Conservation (phyloP, 1,284 basidiomycete genomes). For the Irpex lacteus region DNA sequence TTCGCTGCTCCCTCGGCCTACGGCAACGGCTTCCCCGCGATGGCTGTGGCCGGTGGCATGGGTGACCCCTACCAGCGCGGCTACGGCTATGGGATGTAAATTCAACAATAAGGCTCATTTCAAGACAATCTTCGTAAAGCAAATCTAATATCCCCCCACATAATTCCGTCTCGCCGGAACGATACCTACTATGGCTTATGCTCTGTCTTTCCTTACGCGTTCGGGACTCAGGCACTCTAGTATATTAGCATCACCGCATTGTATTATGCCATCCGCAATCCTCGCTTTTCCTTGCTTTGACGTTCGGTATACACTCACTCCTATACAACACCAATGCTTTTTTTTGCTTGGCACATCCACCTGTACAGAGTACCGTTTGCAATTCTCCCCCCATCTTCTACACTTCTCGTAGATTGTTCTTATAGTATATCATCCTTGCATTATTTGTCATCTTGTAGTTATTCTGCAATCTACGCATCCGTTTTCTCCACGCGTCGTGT, state of each 20-base stretch:
- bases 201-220: constrained; percentile 32
- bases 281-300: constrained; percentile 37
- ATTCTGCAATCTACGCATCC: constrained; percentile 40
- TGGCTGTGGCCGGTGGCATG: constrained; percentile 49
- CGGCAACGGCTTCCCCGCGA: constrained; percentile 42
- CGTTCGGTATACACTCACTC: constrained; percentile 18
- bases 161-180: constrained; percentile 26
- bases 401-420: constrained; percentile 33
- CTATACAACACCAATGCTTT: constrained; percentile 17
- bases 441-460: constrained; percentile 67
- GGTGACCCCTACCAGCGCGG: constrained; percentile 73
- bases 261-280: constrained; percentile 66
- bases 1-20: constrained; percentile 58
- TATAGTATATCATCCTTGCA: constrained; percentile 50
- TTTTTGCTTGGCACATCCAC: constrained; percentile 32
- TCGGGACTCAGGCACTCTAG: constrained; percentile 26
- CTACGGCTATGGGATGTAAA: constrained; percentile 79
- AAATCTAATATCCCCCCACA: constrained; percentile 19
- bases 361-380: constrained; percentile 37
- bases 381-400: constrained; percentile 20
- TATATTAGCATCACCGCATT: constrained; percentile 52
- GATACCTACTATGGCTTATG: constrained; percentile 33
- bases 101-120: constrained; percentile 4
- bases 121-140: constrained; percentile 12
- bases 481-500: constrained; percentile 11